Percentiles rank a stretch among this genome's conserved stretches.
Evolutionary conservation across 768 basidiomycete species (phyloP).

Genomic region (Boletus reticulatus): DNA sequence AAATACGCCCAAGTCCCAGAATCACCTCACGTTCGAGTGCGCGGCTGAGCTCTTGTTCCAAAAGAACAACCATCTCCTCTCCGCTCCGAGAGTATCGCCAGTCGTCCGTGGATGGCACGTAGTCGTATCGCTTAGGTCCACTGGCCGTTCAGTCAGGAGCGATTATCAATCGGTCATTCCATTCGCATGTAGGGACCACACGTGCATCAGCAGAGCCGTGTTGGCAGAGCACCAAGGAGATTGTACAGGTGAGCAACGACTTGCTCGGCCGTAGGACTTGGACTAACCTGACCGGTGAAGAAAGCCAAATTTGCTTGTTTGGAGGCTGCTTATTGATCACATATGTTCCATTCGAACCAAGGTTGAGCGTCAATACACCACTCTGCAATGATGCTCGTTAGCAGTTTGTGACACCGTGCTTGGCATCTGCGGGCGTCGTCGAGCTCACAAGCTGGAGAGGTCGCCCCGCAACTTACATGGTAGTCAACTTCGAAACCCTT

Average conservation of each 20-base stretch:
- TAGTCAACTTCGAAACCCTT: constrained; percentile 83
- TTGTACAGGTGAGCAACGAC: neutral
- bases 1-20: constrained; percentile 30
- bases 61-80: constrained; percentile 52
- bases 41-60: constrained; percentile 66
- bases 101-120: constrained; percentile 46
- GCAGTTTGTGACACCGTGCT: neutral
- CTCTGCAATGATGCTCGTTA: constrained; percentile 47
- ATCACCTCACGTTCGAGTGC: constrained; percentile 36
- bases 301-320: constrained; percentile 96
- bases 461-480: constrained; percentile 51
- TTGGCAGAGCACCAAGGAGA: neutral
- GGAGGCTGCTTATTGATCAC: constrained; percentile 98
- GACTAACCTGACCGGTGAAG: constrained; percentile 77
- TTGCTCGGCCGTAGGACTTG: neutral
- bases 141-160: constrained; percentile 38
- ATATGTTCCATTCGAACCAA: constrained; percentile 81
- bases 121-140: constrained; percentile 93
- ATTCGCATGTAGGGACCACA: constrained; percentile 4
- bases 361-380: constrained; percentile 83
- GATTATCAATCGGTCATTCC: neutral
- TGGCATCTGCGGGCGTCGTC: neutral
- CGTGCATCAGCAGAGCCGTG: neutral
- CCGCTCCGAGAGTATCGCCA: constrained; percentile 83
- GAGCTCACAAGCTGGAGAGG: neutral